phyloP scores from a whole-genome alignment of 495 filamentous ascomycete genomes.

The Penicillium ochrochloron region DNA sequence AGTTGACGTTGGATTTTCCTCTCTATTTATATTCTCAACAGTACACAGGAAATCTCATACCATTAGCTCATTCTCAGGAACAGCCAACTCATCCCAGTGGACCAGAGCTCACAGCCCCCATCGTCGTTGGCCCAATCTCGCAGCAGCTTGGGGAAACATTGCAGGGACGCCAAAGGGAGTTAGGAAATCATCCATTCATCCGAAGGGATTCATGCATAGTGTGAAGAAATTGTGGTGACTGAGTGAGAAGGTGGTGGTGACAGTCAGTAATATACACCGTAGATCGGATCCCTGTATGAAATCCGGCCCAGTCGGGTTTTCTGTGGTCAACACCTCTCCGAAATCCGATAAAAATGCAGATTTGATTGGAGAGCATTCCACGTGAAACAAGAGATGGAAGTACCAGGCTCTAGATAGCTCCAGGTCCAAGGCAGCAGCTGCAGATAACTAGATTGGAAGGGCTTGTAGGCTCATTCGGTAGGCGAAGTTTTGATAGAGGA shows the following conservation, averaged over 20 bases:
- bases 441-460: not conserved
- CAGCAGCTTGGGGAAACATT: not conserved
- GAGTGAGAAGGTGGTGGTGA: not conserved
- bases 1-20: not conserved
- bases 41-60: not conserved
- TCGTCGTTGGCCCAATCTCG: not conserved
- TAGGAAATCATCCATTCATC: constrained; percentile 14
- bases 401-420: not conserved
- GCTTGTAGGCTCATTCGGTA: not conserved
- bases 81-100: not conserved
- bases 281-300: constrained; percentile 17
- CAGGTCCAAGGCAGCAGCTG: not conserved
- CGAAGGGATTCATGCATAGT: not conserved
- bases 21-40: constrained; percentile 4
- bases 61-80: not conserved
- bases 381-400: not conserved
- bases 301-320: not conserved
- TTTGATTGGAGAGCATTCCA: not conserved
- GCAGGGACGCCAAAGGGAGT: constrained; percentile 1
- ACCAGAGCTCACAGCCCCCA: not conserved
- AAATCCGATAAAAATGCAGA: not conserved
- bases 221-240: not conserved
- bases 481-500: not conserved
- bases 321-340: not conserved
- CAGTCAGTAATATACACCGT: constrained; percentile 21